Conservation (phyloP, 2,329 filamentous ascomycete genomes). For the Diaporthe destruens region DNA sequence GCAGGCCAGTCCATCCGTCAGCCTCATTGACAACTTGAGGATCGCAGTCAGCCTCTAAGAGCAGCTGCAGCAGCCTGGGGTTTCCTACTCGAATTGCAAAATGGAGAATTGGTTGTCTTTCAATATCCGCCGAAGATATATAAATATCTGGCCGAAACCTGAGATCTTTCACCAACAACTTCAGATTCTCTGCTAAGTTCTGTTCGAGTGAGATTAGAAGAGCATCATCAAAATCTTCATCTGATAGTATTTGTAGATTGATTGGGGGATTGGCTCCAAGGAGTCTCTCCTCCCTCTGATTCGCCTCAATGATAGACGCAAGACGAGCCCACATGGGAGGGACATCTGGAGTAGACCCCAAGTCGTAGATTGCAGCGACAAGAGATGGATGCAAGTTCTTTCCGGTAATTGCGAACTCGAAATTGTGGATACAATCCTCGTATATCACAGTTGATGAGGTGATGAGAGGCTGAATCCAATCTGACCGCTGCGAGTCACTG, state of each 20-base stretch:
- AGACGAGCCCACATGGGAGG: neutral
- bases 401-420: rapidly evolving
- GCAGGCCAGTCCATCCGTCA: neutral
- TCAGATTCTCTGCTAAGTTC: neutral
- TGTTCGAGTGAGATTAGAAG: neutral
- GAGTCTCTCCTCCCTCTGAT: rapidly evolving
- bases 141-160: neutral
- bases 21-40: neutral
- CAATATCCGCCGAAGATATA: rapidly evolving
- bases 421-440: neutral
- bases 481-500: rapidly evolving
- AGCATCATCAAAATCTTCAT: neutral
- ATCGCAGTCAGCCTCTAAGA: neutral
- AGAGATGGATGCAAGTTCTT: neutral
- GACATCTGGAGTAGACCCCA: neutral
- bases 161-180: neutral
- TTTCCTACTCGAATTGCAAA: neutral
- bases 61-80: rapidly evolving
- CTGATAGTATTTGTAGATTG: rapidly evolving
- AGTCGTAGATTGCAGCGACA: neutral
- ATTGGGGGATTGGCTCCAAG: rapidly evolving
- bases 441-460: neutral
- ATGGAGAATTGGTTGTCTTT: rapidly evolving
- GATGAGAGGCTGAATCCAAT: neutral
- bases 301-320: neutral